Base-by-base conservation (phyloP, 163 green algal genomes). In the Trebouxia gelatinosa region DNA sequence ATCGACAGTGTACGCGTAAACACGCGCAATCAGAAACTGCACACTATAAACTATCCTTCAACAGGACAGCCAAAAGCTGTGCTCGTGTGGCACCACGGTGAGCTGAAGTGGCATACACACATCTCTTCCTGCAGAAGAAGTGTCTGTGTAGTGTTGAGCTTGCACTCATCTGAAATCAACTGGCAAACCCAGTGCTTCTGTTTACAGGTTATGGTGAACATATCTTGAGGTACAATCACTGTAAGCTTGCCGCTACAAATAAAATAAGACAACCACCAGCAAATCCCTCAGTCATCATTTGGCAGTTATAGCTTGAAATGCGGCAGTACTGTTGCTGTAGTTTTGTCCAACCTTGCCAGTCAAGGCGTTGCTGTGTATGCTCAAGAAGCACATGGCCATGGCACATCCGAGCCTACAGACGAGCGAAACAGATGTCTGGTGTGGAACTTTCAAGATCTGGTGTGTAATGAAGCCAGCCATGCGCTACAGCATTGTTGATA, bases 321-420 rank as follows among this genome's bases (percentile, higher is more conserved):
- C 48, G 26, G 1, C 48, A 59, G 3, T 77, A 58, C 46, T 19
- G 19, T 37, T 29, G 6, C 19, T 77, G 57, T 81, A 91, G 87
- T 93, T 6, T 90, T 93, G 29, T 39, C 66, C n/a, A 40, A 71
- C 13, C 67, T 92, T 34, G 88, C 87, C 6, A 62, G 83, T 13
- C 37, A 26, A 26, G 89, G 89, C 43, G 87, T 94, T 23, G 90
- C 85, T 5, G 85, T 94, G 29, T 88, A 87, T 35, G 68, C 83
- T 17, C 86, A 83, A 74, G 90, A 95, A 62, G 81, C 82, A 17
- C 81, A 90, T 38, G 87, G 87, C 2, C 90, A 93, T 64, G 90
- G 90, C 38, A 76, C 70, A 4, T 88, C 75, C 31, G 81, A 89
- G 61, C 85, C 85, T 1, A 75, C 39, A 29, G 70, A 48, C 23